A percentile compares a stretch with the other conserved stretches of the same genome.
phyloP scores from a whole-genome alignment of 352 stramenopile species.

The Globisporangium cylindrosporum region DNA sequence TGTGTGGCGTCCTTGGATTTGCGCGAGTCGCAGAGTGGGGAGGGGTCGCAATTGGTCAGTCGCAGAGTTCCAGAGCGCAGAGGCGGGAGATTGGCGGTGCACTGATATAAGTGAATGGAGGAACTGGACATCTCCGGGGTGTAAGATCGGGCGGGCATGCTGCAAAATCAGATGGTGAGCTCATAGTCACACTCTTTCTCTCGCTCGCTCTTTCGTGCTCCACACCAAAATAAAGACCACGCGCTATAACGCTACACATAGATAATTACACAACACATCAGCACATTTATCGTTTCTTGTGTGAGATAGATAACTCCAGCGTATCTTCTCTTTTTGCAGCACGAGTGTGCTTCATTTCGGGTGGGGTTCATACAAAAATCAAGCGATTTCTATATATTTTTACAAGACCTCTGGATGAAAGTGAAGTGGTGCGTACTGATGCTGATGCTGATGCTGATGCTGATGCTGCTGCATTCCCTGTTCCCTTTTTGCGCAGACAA shows the following conservation, averaged over 20 bases:
- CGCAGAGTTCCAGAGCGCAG: background rate
- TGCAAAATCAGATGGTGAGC: slow-evolving; percentile 6
- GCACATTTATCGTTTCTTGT: background rate
- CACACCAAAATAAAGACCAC: background rate
- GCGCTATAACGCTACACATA: background rate
- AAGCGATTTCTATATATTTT: background rate
- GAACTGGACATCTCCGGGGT: background rate
- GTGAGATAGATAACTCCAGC: background rate
- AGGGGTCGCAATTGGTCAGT: background rate
- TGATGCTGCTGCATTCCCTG: background rate
- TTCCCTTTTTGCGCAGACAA: background rate
- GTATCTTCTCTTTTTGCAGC: background rate
- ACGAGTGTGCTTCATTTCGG: background rate
- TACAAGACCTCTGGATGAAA: background rate
- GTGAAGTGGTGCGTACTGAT: background rate
- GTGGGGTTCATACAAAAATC: background rate
- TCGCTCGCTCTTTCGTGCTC: background rate
- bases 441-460: no score
- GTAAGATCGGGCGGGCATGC: background rate
- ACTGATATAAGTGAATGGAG: slow-evolving; percentile 1
- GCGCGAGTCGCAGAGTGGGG: slow-evolving; percentile 11
- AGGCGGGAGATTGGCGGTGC: background rate
- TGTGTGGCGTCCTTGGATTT: background rate
- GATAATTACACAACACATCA: background rate
- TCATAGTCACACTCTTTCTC: background rate